phyloP scores from a whole-genome alignment of 805 yeast genomes.

The Hanseniaspora pseudoguilliermondii region DNA sequence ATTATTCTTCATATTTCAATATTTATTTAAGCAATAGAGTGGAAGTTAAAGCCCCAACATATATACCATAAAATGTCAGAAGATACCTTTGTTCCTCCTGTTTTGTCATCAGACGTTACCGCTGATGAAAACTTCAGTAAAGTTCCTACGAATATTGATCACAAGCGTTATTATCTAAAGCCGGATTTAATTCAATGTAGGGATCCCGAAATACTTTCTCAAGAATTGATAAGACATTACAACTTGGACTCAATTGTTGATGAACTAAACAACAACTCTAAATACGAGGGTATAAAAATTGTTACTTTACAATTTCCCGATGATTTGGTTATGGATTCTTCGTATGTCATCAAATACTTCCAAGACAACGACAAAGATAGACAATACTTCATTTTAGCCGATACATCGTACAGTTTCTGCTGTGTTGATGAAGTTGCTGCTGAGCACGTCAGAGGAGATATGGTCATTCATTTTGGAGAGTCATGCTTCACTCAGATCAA shows the following conservation, averaged over 20 bases:
- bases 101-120: constrained; percentile 61
- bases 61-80: neutral
- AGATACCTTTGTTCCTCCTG: constrained; percentile 41
- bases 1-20: no score
- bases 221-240: constrained; percentile 40
- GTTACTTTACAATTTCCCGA: constrained; percentile 91
- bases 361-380: constrained; percentile 19
- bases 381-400: constrained; percentile 74
- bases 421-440: constrained; percentile 97
- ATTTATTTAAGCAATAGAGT: no score
- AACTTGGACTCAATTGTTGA: constrained; percentile 36
- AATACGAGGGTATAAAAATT: constrained; percentile 29
- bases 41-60: no score
- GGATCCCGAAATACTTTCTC: constrained; percentile 22
- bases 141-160: constrained; percentile 10
- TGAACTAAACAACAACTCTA: constrained; percentile 23
- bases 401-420: constrained; percentile 89
- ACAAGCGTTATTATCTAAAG: constrained; percentile 8
- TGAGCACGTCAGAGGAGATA: constrained; percentile 74
- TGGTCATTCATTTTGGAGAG: constrained; percentile 87
- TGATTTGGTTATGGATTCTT: constrained; percentile 59
- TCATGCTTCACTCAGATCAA: constrained; percentile 78
- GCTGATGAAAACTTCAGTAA: constrained; percentile 32
- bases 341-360: constrained; percentile 44
- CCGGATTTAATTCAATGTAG: constrained; percentile 20